A percentile compares a stretch with the other conserved stretches of the same genome.
Conservation (phyloP, 2,329 filamentous ascomycete genomes). For the Neophaeococcomyces aloes region DNA sequence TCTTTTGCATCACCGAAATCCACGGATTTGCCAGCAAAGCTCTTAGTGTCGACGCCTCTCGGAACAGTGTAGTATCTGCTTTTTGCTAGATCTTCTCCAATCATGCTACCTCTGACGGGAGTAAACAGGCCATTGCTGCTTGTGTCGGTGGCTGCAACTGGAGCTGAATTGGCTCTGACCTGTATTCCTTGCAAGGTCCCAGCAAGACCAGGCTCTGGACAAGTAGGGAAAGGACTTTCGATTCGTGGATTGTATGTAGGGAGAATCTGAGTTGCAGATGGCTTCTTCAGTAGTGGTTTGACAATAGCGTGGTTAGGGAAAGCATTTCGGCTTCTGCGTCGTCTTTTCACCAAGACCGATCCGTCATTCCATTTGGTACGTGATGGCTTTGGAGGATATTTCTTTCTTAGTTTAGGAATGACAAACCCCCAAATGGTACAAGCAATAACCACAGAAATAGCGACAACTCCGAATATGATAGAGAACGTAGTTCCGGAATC, state of each 20-base stretch:
- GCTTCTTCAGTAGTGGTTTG: conserved; percentile 11
- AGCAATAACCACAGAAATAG: conserved; percentile 12
- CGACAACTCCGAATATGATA: conserved; percentile 12
- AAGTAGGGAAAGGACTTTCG: conserved; percentile 15
- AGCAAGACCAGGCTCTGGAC: conserved; percentile 6
- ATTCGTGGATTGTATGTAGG: conserved; percentile 15
- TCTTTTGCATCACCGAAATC: conserved; percentile 12
- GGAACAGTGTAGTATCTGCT: not conserved
- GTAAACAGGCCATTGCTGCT: conserved; percentile 15
- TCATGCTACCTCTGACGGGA: conserved; percentile 9
- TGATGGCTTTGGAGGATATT: conserved; percentile 1
- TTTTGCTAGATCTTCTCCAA: not conserved
- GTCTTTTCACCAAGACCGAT: conserved; percentile 3
- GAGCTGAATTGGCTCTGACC: conserved; percentile 1
- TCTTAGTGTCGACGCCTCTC: not conserved
- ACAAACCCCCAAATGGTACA: conserved; percentile 16
- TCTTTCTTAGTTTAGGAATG: conserved; percentile 15
- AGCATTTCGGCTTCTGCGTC: not conserved
- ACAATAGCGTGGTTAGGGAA: conserved; percentile 16
- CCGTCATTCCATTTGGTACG: conserved; percentile 5
- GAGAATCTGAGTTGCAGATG: conserved; percentile 3
- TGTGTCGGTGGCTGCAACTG: not conserved
- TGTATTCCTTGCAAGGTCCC: not conserved
- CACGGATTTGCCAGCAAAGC: conserved; percentile 1
- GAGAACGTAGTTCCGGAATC: conserved; percentile 2